These are phyloP conservation scores for Termitomyces heimii DNA, from an alignment of 768 basidiomycete species.

Conservation along the genomic window DNA sequence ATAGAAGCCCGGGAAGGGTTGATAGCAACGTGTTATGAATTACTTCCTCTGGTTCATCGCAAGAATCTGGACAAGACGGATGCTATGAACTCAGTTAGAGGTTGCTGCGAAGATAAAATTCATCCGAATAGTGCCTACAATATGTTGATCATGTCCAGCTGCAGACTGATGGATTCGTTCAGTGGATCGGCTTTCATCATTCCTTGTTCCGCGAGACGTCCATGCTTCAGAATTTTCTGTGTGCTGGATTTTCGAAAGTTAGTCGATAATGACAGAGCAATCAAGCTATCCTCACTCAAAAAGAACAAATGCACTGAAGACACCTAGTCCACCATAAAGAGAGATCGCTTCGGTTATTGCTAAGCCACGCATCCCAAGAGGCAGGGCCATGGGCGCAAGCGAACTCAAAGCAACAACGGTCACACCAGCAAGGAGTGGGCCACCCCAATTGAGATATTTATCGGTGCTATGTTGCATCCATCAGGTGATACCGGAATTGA, in stretches of 20 bases:
- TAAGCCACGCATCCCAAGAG: conserved; percentile 71
- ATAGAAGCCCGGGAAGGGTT: no score
- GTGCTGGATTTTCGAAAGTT: conserved; percentile 40
- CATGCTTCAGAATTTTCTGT: conserved; percentile 79
- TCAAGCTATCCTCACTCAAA: conserved; percentile 58
- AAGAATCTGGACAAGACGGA: conserved; percentile 78
- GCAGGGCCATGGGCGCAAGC: conserved; percentile 87
- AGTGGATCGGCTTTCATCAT: conserved; percentile 65
- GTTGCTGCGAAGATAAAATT: conserved; percentile 16
- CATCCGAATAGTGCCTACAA: conserved; percentile 26
- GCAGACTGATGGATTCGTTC: conserved; percentile 70
- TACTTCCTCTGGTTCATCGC: conserved; percentile 55
- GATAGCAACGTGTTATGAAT: no score
- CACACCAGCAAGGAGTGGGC: conserved; percentile 83
- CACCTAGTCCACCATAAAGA: conserved; percentile 84
- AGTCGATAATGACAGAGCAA: background rate
- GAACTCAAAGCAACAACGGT: conserved; percentile 83
- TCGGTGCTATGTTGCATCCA: conserved; percentile 44
- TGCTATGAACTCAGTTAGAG: conserved; percentile 31
- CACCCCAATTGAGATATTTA: conserved; percentile 81
- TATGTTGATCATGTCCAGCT: conserved; percentile 88
- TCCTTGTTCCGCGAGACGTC: conserved; percentile 66
- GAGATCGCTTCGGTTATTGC: conserved; percentile 73
- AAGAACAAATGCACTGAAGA: conserved; percentile 82
- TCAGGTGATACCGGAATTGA: background rate